Conservation (phyloP, 306 rosid genomes). For the Phaseolus lunatus region DNA sequence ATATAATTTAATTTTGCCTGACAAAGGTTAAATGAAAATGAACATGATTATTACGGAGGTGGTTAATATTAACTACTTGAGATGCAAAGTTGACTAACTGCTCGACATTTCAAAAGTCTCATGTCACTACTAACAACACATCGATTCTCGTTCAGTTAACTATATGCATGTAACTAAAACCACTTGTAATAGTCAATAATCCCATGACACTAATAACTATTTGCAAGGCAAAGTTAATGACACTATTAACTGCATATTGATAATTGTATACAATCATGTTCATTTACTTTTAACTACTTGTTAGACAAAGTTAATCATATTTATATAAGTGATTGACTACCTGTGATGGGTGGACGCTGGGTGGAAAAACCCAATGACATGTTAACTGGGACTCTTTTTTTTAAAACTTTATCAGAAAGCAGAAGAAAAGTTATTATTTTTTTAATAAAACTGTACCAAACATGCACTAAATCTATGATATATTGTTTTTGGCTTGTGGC, state of each 20-base stretch:
- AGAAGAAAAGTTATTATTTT: neutral
- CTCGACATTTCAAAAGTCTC: neutral
- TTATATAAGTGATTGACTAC: no score
- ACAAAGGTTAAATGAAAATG: no score
- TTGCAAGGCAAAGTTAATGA: neutral
- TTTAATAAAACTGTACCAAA: neutral
- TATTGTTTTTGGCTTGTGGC: constrained; percentile 14
- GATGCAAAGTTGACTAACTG: neutral
- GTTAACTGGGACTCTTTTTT: neutral
- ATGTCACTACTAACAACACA: no score
- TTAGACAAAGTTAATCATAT: neutral
- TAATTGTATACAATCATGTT: neutral
- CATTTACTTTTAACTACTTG: neutral
- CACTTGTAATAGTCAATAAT: neutral
- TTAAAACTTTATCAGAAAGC: neutral
- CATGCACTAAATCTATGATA: neutral
- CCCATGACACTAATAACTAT: neutral
- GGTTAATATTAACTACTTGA: neutral
- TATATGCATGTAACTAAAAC: neutral
- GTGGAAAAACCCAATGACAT: neutral
- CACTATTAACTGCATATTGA: neutral
- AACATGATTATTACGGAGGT: neutral
- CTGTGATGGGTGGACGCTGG: neutral
- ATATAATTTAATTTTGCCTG: no score
- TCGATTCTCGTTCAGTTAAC: neutral